A percentile compares a stretch with the other conserved stretches of the same genome.
Conservation (phyloP, 2,329 filamentous ascomycete genomes). For the Cercospora janseana region DNA sequence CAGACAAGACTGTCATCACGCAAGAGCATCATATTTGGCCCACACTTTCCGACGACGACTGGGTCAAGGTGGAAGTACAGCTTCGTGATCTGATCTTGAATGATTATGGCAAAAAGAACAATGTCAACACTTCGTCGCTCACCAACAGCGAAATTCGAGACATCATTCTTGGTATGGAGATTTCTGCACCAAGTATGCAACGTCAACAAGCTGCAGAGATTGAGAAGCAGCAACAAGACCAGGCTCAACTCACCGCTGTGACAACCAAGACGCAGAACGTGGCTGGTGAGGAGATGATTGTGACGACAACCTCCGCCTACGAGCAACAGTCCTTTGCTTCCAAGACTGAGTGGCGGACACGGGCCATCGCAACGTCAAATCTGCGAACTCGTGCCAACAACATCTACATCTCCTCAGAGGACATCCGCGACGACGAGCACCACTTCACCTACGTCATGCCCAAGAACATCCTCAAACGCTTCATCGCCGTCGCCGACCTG, state of each 20-base stretch:
- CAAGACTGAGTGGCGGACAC: constrained; percentile 97
- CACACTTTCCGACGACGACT: constrained; percentile 87
- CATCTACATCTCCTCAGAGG: constrained; percentile 96
- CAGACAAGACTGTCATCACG: constrained; percentile 97
- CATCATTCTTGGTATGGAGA: constrained; percentile 99
- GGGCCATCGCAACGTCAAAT: constrained; percentile 95
- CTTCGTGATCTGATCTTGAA: constrained; percentile 93
- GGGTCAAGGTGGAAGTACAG: constrained; percentile 99
- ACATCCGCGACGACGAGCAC: constrained; percentile 85
- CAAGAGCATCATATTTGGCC: constrained; percentile 99
- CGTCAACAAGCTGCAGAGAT: constrained; percentile 97
- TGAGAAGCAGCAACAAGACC: constrained; percentile 97
- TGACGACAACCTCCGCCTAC: constrained; percentile 96
- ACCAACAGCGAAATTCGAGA: constrained; percentile 96
- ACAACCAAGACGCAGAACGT: constrained; percentile 98
- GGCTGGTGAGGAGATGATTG: constrained; percentile 94
- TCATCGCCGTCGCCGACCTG: constrained; percentile 95
- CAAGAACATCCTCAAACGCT: constrained; percentile 96
- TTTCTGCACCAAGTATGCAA: constrained; percentile 95
- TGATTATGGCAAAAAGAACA: constrained; percentile 99
- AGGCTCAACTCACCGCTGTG: constrained; percentile 92
- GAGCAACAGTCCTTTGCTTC: constrained; percentile 97
- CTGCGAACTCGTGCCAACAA: constrained; percentile 92
- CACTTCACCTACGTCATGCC: constrained; percentile 96
- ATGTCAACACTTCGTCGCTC: constrained; percentile 95